Conservation (phyloP, 176 grass and related monocot genomes). For the Rhipidocladum racemiflorum region DNA sequence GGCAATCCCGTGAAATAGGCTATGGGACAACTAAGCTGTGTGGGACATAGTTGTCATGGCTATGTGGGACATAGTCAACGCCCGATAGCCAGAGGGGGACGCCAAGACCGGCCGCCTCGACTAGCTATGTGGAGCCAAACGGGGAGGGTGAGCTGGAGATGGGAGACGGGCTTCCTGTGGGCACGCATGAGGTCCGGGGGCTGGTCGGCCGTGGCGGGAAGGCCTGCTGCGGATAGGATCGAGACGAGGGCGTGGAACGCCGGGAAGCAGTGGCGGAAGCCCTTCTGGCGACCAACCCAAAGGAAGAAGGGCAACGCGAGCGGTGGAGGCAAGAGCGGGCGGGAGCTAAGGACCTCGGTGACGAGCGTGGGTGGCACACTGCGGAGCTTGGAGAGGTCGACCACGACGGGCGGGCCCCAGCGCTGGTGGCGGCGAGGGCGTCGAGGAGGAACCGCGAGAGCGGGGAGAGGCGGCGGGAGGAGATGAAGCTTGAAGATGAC, state of each 20-base stretch:
- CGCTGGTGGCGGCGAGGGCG: not conserved
- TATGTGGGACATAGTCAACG: too few relatives aligned
- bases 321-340: slow-evolving; percentile 44
- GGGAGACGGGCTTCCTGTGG: slow-evolving; percentile 61
- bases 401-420: slow-evolving; percentile 58
- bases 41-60: too few relatives aligned
- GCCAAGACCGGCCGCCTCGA: too few relatives aligned
- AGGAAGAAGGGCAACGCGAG: slow-evolving; percentile 83
- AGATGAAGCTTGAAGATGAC: too few relatives aligned
- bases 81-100: too few relatives aligned
- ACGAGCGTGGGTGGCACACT: slow-evolving; percentile 63
- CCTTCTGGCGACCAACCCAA: slow-evolving; percentile 75
- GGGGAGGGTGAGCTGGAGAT: slow-evolving; percentile 72
- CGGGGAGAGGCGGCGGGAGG: too few relatives aligned
- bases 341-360: slow-evolving; percentile 52
- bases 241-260: slow-evolving; percentile 73
- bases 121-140: slow-evolving; percentile 62
- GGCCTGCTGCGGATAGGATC: slow-evolving; percentile 42
- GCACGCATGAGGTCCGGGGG: slow-evolving; percentile 77
- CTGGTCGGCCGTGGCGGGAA: slow-evolving; percentile 60
- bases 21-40: too few relatives aligned
- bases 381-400: slow-evolving; percentile 72
- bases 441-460: too few relatives aligned
- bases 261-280: slow-evolving; percentile 68
- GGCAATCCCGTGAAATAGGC: too few relatives aligned